Base-by-base conservation (phyloP, 306 rosid genomes). In the Acacia acuminata region DNA sequence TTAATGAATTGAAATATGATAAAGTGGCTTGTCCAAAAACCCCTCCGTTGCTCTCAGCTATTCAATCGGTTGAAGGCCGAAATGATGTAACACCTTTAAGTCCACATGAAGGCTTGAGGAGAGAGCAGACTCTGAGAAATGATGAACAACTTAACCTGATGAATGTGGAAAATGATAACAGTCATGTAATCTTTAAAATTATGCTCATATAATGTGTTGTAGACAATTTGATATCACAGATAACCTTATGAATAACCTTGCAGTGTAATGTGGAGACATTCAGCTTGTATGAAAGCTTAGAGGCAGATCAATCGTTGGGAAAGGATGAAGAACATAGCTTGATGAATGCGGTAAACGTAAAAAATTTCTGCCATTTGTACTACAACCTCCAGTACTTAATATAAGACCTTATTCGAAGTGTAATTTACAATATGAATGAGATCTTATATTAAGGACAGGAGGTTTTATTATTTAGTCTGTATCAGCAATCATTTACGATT, bases 1-100 rank as follows among this genome's bases (percentile, higher is more conserved):
- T 84, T 17, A 69, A 44, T 42, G 30, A 43, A 32, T 32, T 74
- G 20, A 71, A 80, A 82, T 84, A 81, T 73, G 79, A 81, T 73
- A 69, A 71, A 22, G 84, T 48, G 50, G 82, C 88, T 40, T 91
- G 93, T 69, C 94, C 94, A 13, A 86, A 80, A 56, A 91, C 94
- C 20, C 91, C 94, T 45, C 78, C 82, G 43, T 88, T 65, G 76
- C 69, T 44, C 53, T 56, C 90, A 45, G 65, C 74, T 75, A 44
- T 77, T 19, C 86, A 82, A 81, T 75, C 89, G 65, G 70, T 84
- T 73, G 78, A 71, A 63, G 83, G 89, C 25, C 89, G 36, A 3
- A 69, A 81, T 50, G 50, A 53, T 25, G 56, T 36, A 65, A 85
- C 76, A 78, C 84, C 77, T 19, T 86, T 71, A 34, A 76, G 42